Conservation (phyloP, 2,329 filamentous ascomycete species). For the Fusarium pseudonygamai region DNA sequence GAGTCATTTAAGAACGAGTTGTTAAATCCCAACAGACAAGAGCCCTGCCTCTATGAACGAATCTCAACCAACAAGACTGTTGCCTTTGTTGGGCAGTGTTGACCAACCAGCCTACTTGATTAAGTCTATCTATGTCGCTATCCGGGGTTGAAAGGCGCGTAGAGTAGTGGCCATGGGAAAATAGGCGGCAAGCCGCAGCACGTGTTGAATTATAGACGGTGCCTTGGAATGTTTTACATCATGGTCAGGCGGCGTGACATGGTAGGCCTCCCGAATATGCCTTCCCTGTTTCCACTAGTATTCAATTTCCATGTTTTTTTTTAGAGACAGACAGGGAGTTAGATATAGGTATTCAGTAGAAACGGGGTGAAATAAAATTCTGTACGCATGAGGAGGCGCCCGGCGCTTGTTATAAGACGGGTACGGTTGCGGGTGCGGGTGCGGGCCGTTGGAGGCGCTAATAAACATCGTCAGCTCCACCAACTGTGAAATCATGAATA, state of each 20-base stretch:
- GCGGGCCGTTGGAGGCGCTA: slow-evolving; percentile 31
- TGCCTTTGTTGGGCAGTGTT: not conserved
- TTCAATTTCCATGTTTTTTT: not conserved
- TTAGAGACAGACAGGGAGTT: rapidly evolving
- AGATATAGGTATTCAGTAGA: not conserved
- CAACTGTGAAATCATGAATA: not conserved
- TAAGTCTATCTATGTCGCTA: not conserved
- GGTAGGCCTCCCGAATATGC: not conserved
- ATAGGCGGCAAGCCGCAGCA: slow-evolving; percentile 21
- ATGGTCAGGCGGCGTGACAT: not conserved
- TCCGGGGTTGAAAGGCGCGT: slow-evolving; percentile 16
- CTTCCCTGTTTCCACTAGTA: not conserved
- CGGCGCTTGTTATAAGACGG: not conserved
- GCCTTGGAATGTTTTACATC: not conserved
- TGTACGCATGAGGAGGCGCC: not conserved
- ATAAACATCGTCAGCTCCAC: slow-evolving; percentile 14
- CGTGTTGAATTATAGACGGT: not conserved
- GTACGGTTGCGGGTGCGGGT: slow-evolving; percentile 21
- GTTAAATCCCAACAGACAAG: not conserved
- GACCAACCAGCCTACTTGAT: not conserved
- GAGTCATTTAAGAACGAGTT: not conserved
- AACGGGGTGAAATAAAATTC: not conserved
- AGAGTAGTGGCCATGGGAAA: not conserved
- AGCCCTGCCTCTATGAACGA: slow-evolving; percentile 14
- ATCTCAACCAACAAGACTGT: slow-evolving; percentile 4